Evolutionary conservation across 441 rosid species (phyloP), one percentile per base, ranked within the genome.

Genomic region (Aleurites moluccanus): DNA sequence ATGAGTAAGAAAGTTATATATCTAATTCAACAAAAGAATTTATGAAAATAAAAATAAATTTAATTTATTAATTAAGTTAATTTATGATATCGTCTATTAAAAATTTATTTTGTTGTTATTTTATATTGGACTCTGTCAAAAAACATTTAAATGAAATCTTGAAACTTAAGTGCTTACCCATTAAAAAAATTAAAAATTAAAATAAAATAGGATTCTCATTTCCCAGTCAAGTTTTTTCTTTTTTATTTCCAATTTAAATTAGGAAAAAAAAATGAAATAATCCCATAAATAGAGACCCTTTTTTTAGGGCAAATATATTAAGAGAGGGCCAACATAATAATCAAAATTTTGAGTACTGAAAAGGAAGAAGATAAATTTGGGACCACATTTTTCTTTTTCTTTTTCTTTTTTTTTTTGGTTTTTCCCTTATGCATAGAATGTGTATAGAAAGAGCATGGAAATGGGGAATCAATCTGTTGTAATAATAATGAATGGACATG

Each of bases 401-500:
- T 40, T 4, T 33, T 33, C 2, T 35, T 35, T 4, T 35, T 35
- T 4, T 3, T 38, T 6, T 5, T 38, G 0, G n/a, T n/a, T n/a
- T n/a, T n/a, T n/a, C n/a, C 40, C 5, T 35, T 7, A 18, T 23
- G 69, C 35, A 57, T 16, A 62, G 57, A 61, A 67, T 57, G 70
- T 52, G 44, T n/a, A 42, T 2, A 67, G 4, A 1, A 55, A 10
- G 47, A 42, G 47, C 13, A 44, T 44, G 47, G 47, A 44, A 69
- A 3, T 15, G 50, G 30, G 67, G 49, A 68, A 70, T 40, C 64
- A 18, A 18, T 71, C 50, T 57, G 23, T 21, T n/a, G 67, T 49
- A 73, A 73, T 73, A n/a, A 73, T 73, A 21, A 2, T 53, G 62
- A 74, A 70, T 77, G 60, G 67, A 80, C 81, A 69, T 72, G 49